Percentiles rank a stretch among this genome's conserved stretches.
These are phyloP conservation scores for Tylopilus sp. DNA, from an alignment of 768 basidiomycete species.

Conservation along the genomic window DNA sequence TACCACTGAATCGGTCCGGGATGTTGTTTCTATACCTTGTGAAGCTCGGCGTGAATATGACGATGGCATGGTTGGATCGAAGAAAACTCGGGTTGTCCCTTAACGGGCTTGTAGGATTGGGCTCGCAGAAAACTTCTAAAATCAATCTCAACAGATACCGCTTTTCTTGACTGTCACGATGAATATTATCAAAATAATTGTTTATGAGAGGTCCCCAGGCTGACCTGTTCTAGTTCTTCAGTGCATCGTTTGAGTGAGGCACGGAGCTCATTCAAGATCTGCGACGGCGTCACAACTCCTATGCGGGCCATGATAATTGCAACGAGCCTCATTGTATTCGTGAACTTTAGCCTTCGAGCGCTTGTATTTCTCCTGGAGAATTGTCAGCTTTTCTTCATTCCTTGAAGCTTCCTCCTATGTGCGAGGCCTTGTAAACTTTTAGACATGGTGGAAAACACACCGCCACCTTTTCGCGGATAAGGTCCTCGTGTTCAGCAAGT, in stretches of 20 bases:
- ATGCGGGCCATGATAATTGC: background rate
- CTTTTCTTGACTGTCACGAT: conserved; percentile 10
- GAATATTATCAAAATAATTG: conserved; percentile 1
- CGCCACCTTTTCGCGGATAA: conserved; percentile 14
- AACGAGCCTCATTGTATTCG: conserved; percentile 21
- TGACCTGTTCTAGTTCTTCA: conserved; percentile 23
- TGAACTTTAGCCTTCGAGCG: conserved; percentile 14
- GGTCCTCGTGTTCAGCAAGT: conserved; percentile 14
- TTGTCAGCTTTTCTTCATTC: conserved; percentile 4
- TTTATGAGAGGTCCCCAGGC: background rate
- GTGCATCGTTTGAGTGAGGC: conserved; percentile 11
- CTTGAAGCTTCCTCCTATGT: conserved; percentile 13
- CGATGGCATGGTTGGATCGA: conserved; percentile 2
- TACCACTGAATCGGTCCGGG: background rate
- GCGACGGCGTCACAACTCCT: background rate
- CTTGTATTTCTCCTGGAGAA: conserved; percentile 20
- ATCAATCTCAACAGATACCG: conserved; percentile 15
- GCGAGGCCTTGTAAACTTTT: background rate
- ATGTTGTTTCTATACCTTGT: conserved; percentile 14
- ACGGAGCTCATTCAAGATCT: conserved; percentile 22
- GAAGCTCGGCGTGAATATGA: background rate
- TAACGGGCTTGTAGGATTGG: conserved; percentile 8
- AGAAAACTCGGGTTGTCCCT: conserved; percentile 10
- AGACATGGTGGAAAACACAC: background rate
- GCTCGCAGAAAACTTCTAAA: conserved; percentile 5